Percentiles rank a stretch among this genome's conserved stretches.
Evolutionary conservation across 2,329 filamentous ascomycete species (phyloP).

Genomic region (Aspergillus glaucus): DNA sequence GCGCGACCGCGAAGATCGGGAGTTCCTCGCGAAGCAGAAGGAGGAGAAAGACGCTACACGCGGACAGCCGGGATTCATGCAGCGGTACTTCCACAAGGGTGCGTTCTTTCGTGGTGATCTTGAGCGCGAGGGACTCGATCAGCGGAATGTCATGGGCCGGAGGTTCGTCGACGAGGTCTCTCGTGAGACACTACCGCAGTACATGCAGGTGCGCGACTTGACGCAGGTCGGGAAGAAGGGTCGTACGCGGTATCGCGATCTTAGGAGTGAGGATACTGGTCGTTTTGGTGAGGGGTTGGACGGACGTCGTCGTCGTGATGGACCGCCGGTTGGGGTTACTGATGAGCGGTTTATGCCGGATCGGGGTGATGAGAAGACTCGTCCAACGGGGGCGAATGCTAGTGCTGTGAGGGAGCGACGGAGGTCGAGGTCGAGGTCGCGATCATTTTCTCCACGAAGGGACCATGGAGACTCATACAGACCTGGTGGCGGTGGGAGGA

Average conservation of each 20-base stretch:
- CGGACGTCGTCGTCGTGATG: slow-evolving; percentile 22
- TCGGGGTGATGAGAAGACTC: slow-evolving; percentile 28
- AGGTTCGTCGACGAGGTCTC: slow-evolving; percentile 80
- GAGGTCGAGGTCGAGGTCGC: slow-evolving; percentile 22
- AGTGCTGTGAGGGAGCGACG: slow-evolving; percentile 34
- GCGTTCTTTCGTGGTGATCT: slow-evolving; percentile 88
- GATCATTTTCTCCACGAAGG: slow-evolving; percentile 49
- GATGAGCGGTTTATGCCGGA: slow-evolving; percentile 45
- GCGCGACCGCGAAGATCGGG: slow-evolving; percentile 75
- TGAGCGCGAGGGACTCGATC: slow-evolving; percentile 66
- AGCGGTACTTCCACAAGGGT: slow-evolving; percentile 94
- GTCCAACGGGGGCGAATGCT: slow-evolving; percentile 43
- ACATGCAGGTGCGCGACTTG: slow-evolving; percentile 88
- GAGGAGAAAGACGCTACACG: slow-evolving; percentile 67
- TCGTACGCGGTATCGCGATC: slow-evolving; percentile 79
- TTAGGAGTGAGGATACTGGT: slow-evolving; percentile 85
- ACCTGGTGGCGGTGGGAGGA: slow-evolving; percentile 27
- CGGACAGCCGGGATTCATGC: slow-evolving; percentile 83
- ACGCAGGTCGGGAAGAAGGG: slow-evolving; percentile 91
- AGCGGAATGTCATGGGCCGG: slow-evolving; percentile 79
- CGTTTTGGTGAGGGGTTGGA: slow-evolving; percentile 56
- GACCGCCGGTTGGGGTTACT: slow-evolving; percentile 31
- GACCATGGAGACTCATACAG: slow-evolving; percentile 44
- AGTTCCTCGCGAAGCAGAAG: slow-evolving; percentile 68
- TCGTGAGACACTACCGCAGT: slow-evolving; percentile 77